A percentile compares a stretch with the other conserved stretches of the same genome.
phyloP scores from a whole-genome alignment of 805 yeast genomes.

The Ogataea degrootiae region DNA sequence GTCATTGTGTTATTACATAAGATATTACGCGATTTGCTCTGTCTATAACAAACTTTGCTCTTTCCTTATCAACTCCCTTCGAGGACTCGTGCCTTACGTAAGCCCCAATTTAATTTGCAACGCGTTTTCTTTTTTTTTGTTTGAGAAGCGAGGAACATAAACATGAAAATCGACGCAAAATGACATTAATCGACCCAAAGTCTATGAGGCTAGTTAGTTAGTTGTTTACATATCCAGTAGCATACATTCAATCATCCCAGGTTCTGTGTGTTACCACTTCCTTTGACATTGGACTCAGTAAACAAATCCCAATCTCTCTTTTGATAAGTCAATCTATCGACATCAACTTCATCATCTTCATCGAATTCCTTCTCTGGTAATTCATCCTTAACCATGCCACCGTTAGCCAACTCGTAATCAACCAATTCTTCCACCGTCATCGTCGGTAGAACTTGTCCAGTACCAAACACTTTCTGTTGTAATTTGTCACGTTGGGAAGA shows the following conservation, averaged over 20 bases:
- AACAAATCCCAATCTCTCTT: conserved; percentile 92
- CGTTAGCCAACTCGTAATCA: conserved; percentile 79
- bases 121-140: neutral
- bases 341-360: conserved; percentile 57
- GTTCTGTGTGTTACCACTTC: conserved; percentile 81
- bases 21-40: no score
- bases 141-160: neutral
- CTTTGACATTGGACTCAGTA: conserved; percentile 77
- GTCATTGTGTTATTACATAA: no score
- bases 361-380: conserved; percentile 42
- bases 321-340: conserved; percentile 66
- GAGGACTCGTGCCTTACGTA: neutral
- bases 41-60: no score
- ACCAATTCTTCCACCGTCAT: conserved; percentile 91
- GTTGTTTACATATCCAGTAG: neutral
- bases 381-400: conserved; percentile 62
- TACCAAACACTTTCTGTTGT: conserved; percentile 69
- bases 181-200: no score
- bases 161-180: neutral
- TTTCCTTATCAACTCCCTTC: no score
- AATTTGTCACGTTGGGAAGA: conserved; percentile 49
- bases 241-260: conserved; percentile 38
- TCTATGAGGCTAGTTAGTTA: neutral
- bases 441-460: conserved; percentile 90
- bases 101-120: neutral